Base-by-base conservation (phyloP, 176 grass and related monocot genomes). In the Carex myosuroides region DNA sequence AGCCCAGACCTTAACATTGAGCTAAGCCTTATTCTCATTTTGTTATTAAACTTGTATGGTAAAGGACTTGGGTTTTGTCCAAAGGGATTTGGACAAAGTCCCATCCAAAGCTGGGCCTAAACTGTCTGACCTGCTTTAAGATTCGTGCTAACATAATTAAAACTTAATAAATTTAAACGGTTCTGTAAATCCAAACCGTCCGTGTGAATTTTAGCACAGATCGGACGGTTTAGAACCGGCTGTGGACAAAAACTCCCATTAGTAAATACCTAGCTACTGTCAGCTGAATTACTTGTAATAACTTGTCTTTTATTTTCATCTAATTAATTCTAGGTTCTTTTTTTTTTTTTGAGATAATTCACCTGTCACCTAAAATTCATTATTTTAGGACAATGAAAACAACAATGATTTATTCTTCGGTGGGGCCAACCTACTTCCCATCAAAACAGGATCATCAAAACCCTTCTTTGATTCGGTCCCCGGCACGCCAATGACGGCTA, bases 371-470 rank as follows among this genome's bases (percentile, higher is more conserved):
- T 57, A 46, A 61, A 42, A 60, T 73, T 70, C 20, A 81, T 20
- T 91, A 81, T 69, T 46, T 32, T 85, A 97, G 95, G 95, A 97
- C 46, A 89, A 86, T 85, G 91, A 92, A 42, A 86, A 91, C 68
- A 92, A 90, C 70, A 95, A 84, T 37, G 90, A 93, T 88, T 93
- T 93, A n/a, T 94, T 92, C 80, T 95, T 94, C 80, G 96, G 93
- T 16, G 88, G 89, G 55, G 85, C 87, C 20, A 93, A 92, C 61
- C 91, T 97, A 44, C 88, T 90, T 70, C 92, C 94, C 1, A 97
- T 97, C 71, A 94, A 92, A 62, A 94, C 96, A 3, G 96, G 85
- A 24, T 94, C 89, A 50, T 79, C 93, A 8, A 85, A 88, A 69
- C 91, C 91, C 88, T 86, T 87, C 88, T 95, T 95, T 30, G 93